Percentiles rank a stretch among this genome's conserved stretches.
phyloP scores from a whole-genome alignment of 2,329 filamentous ascomycete genomes.

The Fusarium temperatum region DNA sequence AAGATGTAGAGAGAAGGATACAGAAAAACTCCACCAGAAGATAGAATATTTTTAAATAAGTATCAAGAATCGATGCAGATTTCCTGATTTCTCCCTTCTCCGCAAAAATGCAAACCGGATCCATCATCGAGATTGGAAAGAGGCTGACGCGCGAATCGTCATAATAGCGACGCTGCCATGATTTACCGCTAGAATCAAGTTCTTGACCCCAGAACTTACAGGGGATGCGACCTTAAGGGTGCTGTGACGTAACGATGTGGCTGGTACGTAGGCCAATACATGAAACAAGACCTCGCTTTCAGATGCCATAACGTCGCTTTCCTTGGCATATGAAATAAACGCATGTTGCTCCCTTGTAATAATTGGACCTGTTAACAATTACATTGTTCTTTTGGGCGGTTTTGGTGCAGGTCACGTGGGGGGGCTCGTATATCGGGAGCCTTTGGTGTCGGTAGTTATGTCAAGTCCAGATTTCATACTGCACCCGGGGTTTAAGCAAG shows the following conservation, averaged over 20 bases:
- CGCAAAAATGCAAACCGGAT: conserved; percentile 6
- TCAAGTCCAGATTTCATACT: neutral
- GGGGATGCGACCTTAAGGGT: neutral
- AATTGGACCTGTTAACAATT: neutral
- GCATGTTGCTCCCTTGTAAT: neutral
- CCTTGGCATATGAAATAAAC: neutral
- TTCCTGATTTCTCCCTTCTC: conserved; percentile 14
- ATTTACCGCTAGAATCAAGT: conserved; percentile 14
- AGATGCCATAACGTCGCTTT: neutral
- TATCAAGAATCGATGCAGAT: neutral
- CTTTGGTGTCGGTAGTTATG: neutral
- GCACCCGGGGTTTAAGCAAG: neutral
- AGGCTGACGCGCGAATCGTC: conserved; percentile 29
- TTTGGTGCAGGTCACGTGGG: neutral
- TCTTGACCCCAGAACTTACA: neutral
- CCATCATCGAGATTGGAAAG: conserved; percentile 16
- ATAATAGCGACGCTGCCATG: conserved; percentile 29
- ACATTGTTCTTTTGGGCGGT: neutral
- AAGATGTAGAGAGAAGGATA: conserved; percentile 25
- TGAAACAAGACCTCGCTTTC: neutral
- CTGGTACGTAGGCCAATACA: neutral
- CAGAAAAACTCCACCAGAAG: conserved; percentile 15
- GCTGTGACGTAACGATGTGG: conserved; percentile 14
- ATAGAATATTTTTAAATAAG: conserved; percentile 19
- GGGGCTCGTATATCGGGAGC: neutral